Base-by-base conservation (phyloP, 75 land plant genomes). In the Pinus albicaulis region DNA sequence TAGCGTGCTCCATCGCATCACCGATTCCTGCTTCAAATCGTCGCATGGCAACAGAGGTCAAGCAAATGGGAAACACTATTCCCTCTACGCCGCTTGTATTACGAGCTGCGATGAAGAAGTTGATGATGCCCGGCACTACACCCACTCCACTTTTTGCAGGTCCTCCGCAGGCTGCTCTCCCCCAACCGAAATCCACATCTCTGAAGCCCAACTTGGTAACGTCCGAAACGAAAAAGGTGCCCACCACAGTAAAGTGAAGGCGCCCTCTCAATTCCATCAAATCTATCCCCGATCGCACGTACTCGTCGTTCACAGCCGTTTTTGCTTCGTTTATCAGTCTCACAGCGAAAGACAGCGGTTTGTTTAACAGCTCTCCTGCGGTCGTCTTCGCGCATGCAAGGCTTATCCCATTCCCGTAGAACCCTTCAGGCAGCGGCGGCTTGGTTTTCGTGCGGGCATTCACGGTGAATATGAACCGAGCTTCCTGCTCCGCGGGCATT, bases 141-240 rank as follows among this genome's bases (percentile, higher is more conserved):
- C 78, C 78, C 25, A 77, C 78, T 12, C 56, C 53, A 1, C 59
- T 22, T 41, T 36, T 76, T 4, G 77, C 77, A 11, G 69, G 52
- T 16, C 76, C 82, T 5, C 78, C 71, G 36, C 68, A 80, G 10
- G 65, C 56, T 2, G 82, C 71, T 31, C 11, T 41, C 20, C 87
- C 90, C 90, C 90, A 88, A 31, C 87, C 87, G 31, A 22, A 85
- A 82, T 85, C 87, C 31, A 88, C 72, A 15, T 79, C 74, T 57
- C 56, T 59, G 31, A 82, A 80, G 19, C 85, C 82, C 2, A 60
- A 63, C 0, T 59, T 71, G 1, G 85, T 85, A 24, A 85, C 55
- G 64, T 85, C 85, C 3, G 90, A 85, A 34, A 85, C 79, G 0
- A 85, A 14, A 57, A 59, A 88, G 3, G 79, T 56, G 31, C 86